These are phyloP conservation scores for Mucor saturninus DNA, from an alignment of 371 early-diverging fungal genomes.

Conservation along the genomic window DNA sequence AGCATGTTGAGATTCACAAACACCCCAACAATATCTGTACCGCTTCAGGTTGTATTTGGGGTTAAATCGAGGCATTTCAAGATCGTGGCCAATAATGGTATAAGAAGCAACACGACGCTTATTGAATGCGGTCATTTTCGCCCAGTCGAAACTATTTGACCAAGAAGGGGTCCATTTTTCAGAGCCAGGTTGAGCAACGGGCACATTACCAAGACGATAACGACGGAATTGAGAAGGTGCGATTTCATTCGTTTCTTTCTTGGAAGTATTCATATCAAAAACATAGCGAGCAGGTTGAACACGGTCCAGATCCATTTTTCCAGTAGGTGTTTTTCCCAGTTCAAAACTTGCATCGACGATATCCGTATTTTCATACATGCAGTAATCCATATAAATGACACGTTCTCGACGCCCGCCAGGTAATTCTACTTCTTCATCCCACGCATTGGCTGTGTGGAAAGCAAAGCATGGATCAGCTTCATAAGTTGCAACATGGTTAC, in stretches of 20 bases:
- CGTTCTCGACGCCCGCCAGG: constrained; percentile 45
- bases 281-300: constrained; percentile 49
- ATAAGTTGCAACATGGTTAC: constrained; percentile 65
- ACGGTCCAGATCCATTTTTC: constrained; percentile 28
- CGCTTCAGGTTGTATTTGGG: constrained; percentile 43
- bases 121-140: constrained; percentile 33
- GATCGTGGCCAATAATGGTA: constrained; percentile 47
- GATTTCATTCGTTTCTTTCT: constrained; percentile 43
- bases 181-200: constrained; percentile 14
- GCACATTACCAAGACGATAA: constrained; percentile 47
- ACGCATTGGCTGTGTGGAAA: constrained; percentile 67
- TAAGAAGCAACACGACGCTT: constrained; percentile 52
- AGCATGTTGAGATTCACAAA: constrained; percentile 50
- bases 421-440: constrained; percentile 51
- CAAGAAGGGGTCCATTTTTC: constrained; percentile 15
- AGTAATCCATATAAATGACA: constrained; percentile 50
- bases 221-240: constrained; percentile 51
- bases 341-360: constrained; percentile 57
- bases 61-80: constrained; percentile 69
- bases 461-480: constrained; percentile 65
- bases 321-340: constrained; percentile 41
- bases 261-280: constrained; percentile 42
- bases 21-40: constrained; percentile 66
- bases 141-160: constrained; percentile 9
- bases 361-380: constrained; percentile 55